Base-by-base conservation (phyloP, 345 rosid genomes). In the Carallia pectinifolia region DNA sequence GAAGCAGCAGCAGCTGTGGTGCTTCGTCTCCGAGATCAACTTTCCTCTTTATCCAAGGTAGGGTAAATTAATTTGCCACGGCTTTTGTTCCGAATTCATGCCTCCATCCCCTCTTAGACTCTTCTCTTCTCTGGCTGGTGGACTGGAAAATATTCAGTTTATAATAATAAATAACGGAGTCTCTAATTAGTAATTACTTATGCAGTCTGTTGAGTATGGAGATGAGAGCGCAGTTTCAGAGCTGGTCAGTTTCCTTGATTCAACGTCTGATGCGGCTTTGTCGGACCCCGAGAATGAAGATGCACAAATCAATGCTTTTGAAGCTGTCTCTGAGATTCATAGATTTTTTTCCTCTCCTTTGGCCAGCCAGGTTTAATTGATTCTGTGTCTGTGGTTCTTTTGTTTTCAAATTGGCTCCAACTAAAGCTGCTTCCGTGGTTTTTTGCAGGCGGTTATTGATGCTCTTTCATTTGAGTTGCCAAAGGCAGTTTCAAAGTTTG, bases 401-500 rank as follows among this genome's bases (percentile, higher is more conserved):
- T 33, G 23, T 23, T 23, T 23, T 23, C 23, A 15, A 44, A 12
- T 10, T 44, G 16, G 17, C 50, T 44, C 50, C 4, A 15, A 44
- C 50, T 44, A 16, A 23, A 27, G 16, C 53, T 1, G 39, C 13
- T 36, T 36, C 15, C 13, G 4, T 67, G 65, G 53, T 66, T 52
- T 23, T 23, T 71, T 54, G 66, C 83, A 94, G 98, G 82, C 56
- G 52, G 80, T 83, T 62, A 73, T 83, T 27, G 97, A 94, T 79
- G 85, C 80, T 13, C 76, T 94, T 34, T 91, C 96, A 2, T 94
- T 88, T 76, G 90, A 79, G 73, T 66, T 94, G 82, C 96, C 92
- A 0, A 88, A 87, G 75, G 84, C 85, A 6, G 85, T 80, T 71
- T 72, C 95, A 17, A 86, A 81, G 73, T 88, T 94, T 75, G 78